Percentiles rank a stretch among this genome's conserved stretches.
Conservation (phyloP, 2,329 filamentous ascomycete genomes). For the Capronia coronata region DNA sequence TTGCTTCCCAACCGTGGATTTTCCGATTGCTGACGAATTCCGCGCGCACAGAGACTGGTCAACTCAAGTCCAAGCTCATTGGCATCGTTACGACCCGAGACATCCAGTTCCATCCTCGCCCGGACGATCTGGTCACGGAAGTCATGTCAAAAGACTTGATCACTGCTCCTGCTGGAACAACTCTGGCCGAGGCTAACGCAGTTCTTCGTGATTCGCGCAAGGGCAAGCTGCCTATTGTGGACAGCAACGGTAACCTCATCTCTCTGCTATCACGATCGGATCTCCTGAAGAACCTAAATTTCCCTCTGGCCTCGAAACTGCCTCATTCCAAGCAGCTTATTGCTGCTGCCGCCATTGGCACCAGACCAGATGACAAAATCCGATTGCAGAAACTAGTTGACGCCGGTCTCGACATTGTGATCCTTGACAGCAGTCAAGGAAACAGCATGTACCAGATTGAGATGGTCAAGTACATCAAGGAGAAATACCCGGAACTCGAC, state of each 20-base stretch:
- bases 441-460: constrained; percentile 98
- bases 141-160: constrained; percentile 96
- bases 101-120: constrained; percentile 86
- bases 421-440: constrained; percentile 93
- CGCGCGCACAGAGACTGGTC: constrained; percentile 68
- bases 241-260: constrained; percentile 73
- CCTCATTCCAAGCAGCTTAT: constrained; percentile 97
- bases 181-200: constrained; percentile 79
- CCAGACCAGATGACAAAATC: constrained; percentile 83
- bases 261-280: constrained; percentile 92
- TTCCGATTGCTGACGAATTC: constrained; percentile 13
- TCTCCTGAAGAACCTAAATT: constrained; percentile 97
- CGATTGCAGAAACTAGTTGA: constrained; percentile 84
- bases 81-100: constrained; percentile 98
- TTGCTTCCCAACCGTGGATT: constrained; percentile 7
- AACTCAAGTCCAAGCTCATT: constrained; percentile 87
- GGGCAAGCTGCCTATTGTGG: constrained; percentile 92
- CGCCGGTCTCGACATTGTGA: constrained; percentile 87
- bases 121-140: constrained; percentile 64
- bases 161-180: constrained; percentile 77
- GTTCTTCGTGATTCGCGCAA: constrained; percentile 95
- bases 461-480: constrained; percentile 95
- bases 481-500: constrained; percentile 75
- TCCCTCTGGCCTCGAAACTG: constrained; percentile 91
- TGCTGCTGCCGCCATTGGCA: constrained; percentile 90